A percentile compares a stretch with the other conserved stretches of the same genome.
Evolutionary conservation across 257 asterid genomes (phyloP).

Genomic region (Solanum sitiens): DNA sequence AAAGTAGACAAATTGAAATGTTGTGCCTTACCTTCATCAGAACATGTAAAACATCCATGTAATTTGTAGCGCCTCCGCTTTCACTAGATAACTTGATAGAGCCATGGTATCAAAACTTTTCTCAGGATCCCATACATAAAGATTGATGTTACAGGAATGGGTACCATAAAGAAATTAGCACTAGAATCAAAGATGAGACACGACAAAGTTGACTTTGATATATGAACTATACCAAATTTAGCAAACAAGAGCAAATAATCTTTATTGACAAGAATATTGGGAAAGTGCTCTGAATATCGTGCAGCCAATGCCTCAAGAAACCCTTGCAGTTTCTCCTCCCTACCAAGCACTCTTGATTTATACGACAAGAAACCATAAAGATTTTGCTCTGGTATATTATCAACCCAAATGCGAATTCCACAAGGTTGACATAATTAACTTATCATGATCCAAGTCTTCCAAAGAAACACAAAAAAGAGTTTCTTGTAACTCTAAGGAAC

Average conservation of each 20-base stretch:
- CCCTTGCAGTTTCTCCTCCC: neutral
- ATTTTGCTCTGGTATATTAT: neutral
- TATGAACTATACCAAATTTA: neutral
- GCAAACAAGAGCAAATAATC: neutral
- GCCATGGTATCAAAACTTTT: no score
- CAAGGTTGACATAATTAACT: neutral
- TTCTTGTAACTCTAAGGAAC: neutral
- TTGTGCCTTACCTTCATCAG: no score
- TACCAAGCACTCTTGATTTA: no score
- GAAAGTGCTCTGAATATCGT: neutral
- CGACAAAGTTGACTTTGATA: no score
- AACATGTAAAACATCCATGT: no score
- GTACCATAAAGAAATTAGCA: no score
- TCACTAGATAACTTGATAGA: no score
- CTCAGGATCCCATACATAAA: no score
- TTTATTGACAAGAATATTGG: neutral
- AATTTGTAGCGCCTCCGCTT: no score
- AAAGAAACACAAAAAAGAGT: neutral
- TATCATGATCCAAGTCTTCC: neutral
- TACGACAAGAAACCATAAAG: neutral
- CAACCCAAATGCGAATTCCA: neutral
- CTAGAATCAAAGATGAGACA: no score
- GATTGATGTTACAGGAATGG: no score
- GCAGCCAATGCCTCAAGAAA: neutral
- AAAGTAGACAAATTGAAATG: no score